Base-by-base conservation (phyloP, 371 early-diverging fungal genomes). In the Mortierella sp. region DNA sequence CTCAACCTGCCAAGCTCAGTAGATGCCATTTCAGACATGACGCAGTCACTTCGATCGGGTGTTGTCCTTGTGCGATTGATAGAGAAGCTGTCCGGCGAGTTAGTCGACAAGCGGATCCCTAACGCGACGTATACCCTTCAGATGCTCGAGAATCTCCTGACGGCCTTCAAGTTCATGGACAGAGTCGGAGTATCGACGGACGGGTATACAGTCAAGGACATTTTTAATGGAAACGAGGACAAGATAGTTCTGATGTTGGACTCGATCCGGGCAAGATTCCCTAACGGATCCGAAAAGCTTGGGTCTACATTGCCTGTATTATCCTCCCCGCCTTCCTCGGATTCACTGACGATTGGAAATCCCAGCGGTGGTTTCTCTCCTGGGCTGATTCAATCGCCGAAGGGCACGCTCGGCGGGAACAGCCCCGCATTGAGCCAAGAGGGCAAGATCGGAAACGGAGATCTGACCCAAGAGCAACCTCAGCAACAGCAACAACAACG, bases 161-260 rank as follows among this genome's bases (percentile, higher is more conserved):
- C 82, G 8, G 86, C 82, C 1, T 86, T 88, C 72, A 84, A 87
- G 51, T 88, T 88, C 47, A 83, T 88, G 86, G 81, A 81, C 24
- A 72, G 83, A 6, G 84, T 85, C 27, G 85, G 84, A 7, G 79
- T 86, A 37, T 81, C 80, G 21, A 81, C 85, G 0, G 83, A 84
- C 24, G 85, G 84, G 14, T 86, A 76, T 55, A 86, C 84, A 0
- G 82, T 84, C 58, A 81, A 86, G 82, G 88, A 88, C 50, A 78
- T 88, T 42, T 86, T 81, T 70, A 81, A 82, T 56, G 88, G 86
- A 19, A 83, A 84, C 28, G 86, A 88, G 62, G 82, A 79, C 6
- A 88, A 85, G 64, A 84, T 88, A 47, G 61, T 82, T 56, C 60
- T 81, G 46, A 83, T 88, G 86, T 69, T 88, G 31, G 80, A 84